Evolutionary conservation across 257 asterid species (phyloP).

Genomic region (Eustoma russellianum): DNA sequence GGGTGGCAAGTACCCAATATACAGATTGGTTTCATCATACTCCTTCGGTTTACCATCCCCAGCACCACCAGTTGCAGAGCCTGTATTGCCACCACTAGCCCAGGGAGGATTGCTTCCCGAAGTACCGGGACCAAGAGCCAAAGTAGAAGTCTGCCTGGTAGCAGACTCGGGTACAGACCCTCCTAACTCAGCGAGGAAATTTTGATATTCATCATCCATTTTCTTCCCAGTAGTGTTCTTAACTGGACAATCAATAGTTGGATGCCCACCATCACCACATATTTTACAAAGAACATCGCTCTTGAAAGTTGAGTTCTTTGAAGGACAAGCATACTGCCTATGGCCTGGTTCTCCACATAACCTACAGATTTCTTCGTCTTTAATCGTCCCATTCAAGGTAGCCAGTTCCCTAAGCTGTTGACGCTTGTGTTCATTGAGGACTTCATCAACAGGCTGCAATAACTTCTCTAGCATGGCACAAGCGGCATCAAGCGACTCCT

Average conservation of each 20-base stretch:
- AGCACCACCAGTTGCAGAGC: slow-evolving; percentile 37
- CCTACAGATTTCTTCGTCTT: slow-evolving; percentile 92
- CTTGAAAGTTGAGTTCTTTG: slow-evolving; percentile 73
- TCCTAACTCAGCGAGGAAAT: slow-evolving; percentile 86
- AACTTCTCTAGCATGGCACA: slow-evolving; percentile 96
- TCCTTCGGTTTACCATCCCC: slow-evolving; percentile 71
- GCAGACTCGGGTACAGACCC: slow-evolving; percentile 73
- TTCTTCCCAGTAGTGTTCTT: slow-evolving; percentile 91
- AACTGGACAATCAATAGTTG: slow-evolving; percentile 93
- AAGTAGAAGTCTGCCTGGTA: slow-evolving; percentile 40
- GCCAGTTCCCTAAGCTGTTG: slow-evolving; percentile 98
- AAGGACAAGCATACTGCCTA: slow-evolving; percentile 88
- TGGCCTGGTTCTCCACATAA: slow-evolving; percentile 96
- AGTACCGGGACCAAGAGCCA: slow-evolving; percentile 59
- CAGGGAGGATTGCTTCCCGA: slow-evolving; percentile 76
- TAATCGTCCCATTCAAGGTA: slow-evolving; percentile 88
- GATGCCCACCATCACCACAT: slow-evolving; percentile 98
- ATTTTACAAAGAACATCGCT: slow-evolving; percentile 87
- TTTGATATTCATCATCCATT: slow-evolving; percentile 98
- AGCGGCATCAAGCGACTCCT: slow-evolving; percentile 88
- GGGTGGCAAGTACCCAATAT: slow-evolving; percentile 89
- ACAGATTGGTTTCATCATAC: slow-evolving; percentile 79
- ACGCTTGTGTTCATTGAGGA: slow-evolving; percentile 92
- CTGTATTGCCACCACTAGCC: slow-evolving; percentile 42
- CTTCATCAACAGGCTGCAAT: slow-evolving; percentile 96